phyloP scores from a whole-genome alignment of 148 eudicot species.

The Drosera capensis region DNA sequence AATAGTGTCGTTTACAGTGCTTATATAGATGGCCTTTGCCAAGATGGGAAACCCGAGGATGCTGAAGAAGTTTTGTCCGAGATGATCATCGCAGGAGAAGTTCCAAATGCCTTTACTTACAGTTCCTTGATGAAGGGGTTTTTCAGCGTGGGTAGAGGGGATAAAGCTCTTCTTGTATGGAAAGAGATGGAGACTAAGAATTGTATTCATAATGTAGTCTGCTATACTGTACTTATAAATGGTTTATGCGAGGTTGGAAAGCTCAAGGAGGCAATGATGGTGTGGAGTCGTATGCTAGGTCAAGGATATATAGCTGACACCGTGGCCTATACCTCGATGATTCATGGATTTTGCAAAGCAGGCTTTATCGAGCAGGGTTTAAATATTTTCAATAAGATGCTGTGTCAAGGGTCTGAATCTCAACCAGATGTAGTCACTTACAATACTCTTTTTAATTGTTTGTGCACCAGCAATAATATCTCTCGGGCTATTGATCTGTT shows the following conservation, averaged over 20 bases:
- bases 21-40: constrained; percentile 64
- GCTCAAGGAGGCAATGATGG: constrained; percentile 53
- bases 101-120: constrained; percentile 67
- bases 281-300: constrained; percentile 57
- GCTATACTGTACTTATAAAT: constrained; percentile 59
- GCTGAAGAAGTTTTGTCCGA: constrained; percentile 43
- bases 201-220: constrained; percentile 30
- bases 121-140: constrained; percentile 74
- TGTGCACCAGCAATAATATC: constrained; percentile 39
- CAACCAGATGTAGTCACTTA: constrained; percentile 73
- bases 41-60: constrained; percentile 42
- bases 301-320: constrained; percentile 57
- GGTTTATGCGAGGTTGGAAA: constrained; percentile 60
- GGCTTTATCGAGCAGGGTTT: constrained; percentile 64
- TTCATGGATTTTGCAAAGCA: constrained; percentile 67
- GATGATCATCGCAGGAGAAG: constrained; percentile 42
- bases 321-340: constrained; percentile 70
- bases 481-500: constrained; percentile 63
- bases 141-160: constrained; percentile 40
- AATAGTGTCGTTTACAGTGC: constrained; percentile 66
- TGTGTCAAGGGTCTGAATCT: constrained; percentile 28
- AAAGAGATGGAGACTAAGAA: constrained; percentile 37
- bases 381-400: constrained; percentile 59
- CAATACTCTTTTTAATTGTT: constrained; percentile 53
- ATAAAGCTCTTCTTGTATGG: constrained; percentile 60